Percentiles rank a stretch among this genome's conserved stretches.
Evolutionary conservation across 1,284 basidiomycete species (phyloP).

Genomic region (Gymnopus androsaceus): DNA sequence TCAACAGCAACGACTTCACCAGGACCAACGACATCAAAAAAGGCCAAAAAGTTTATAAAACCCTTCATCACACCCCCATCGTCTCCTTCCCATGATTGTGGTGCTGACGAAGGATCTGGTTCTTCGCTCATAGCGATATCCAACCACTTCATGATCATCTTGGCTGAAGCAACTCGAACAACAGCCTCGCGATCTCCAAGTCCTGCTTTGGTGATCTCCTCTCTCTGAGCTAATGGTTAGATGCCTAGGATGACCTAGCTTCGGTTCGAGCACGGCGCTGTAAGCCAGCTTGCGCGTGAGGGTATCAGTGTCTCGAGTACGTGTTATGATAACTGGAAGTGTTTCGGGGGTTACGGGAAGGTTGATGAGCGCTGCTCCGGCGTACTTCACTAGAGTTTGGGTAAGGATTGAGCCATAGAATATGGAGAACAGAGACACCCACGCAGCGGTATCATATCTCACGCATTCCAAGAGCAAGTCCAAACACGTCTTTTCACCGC

Average conservation of each 20-base stretch:
- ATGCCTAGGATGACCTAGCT: slow-evolving; percentile 67
- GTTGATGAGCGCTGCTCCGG: slow-evolving; percentile 81
- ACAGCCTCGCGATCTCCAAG: slow-evolving; percentile 84
- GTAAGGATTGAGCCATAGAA: not conserved
- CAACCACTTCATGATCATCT: slow-evolving; percentile 79
- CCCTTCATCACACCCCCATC: slow-evolving; percentile 48
- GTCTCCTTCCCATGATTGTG: slow-evolving; percentile 46
- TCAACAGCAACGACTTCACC: slow-evolving; percentile 48
- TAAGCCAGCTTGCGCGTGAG: slow-evolving; percentile 84
- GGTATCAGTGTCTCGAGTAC: slow-evolving; percentile 86
- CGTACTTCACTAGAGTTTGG: slow-evolving; percentile 76
- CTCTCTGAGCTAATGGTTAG: slow-evolving; percentile 78
- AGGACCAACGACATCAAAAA: slow-evolving; percentile 52
- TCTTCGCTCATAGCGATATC: slow-evolving; percentile 50
- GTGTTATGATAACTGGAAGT: slow-evolving; percentile 71
- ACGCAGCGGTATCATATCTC: slow-evolving; percentile 79
- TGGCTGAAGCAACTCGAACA: slow-evolving; percentile 81
- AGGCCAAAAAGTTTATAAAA: slow-evolving; percentile 41
- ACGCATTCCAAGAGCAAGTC: slow-evolving; percentile 77
- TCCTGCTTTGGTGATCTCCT: slow-evolving; percentile 78
- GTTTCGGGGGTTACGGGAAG: slow-evolving; percentile 66
- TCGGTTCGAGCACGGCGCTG: slow-evolving; percentile 61
- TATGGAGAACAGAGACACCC: slow-evolving; percentile 34
- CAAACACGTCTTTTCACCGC: slow-evolving; percentile 65
- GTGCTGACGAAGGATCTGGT: slow-evolving; percentile 27